Base-by-base conservation (phyloP, 2,329 filamentous ascomycete species). In the Colletotrichum cereale region DNA sequence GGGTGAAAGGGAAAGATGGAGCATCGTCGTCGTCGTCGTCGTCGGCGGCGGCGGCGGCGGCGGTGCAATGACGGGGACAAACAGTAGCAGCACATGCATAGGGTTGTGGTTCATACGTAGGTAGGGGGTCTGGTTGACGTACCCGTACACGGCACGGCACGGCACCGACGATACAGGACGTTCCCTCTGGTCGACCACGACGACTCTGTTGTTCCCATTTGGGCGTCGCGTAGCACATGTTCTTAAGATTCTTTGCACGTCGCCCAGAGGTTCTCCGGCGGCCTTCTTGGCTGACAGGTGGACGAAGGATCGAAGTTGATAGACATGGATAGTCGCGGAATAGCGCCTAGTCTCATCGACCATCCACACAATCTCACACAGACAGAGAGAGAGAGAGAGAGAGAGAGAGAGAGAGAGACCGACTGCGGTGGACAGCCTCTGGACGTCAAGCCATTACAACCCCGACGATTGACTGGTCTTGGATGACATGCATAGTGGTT, bases 1-100 rank as follows among this genome's bases (percentile, higher is more conserved):
- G 44, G 29, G n/a, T 55, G 57, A 52, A 67, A 38, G 50, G 42
- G 57, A 26, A 31, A 67, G 42, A 53, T 48, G 63, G 60, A 47
- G 42, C n/a, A n/a, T 7, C 18, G n/a, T 44, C 18, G 14, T 40
- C 38, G 12, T 40, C 38, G 38, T 40, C 38, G 38, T 40, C 38
- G 38, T 16, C 38, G 36, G 10, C 36, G 38, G 12, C 18, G 42
- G 2, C 42, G 21, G 16, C 21, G 42, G 7, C 42, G 42, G 65
- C 40, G 50, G 53, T 50, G 44, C 53, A 18, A 21, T 29, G 63
- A 36, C 31, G 29, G 21, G 5, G 3, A 55, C 29, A 24, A 26
- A 56, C 63, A 50, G 21, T 2, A 38, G 26, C 42, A 40, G 52
- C 55, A 42, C 44, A 34, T 18, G 21, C 24, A 52, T 14, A 18